Conservation (phyloP, 1,139 yeast genomes). For the Geotrichum klebahnii region DNA sequence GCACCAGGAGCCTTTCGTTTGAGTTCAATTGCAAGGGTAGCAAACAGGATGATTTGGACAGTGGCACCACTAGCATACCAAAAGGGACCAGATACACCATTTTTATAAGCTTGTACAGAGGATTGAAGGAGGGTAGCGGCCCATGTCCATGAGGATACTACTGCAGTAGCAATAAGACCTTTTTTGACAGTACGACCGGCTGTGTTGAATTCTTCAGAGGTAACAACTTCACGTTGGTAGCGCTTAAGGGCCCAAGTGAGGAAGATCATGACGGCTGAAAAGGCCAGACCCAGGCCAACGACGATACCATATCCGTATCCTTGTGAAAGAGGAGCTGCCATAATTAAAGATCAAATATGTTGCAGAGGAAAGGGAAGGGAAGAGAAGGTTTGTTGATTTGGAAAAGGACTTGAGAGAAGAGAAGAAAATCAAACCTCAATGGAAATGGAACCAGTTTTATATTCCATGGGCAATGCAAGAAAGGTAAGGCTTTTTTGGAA, state of each 20-base stretch:
- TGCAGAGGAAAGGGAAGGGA: too few species aligned
- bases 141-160: conserved; percentile 93
- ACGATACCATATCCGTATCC: conserved; percentile 93
- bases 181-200: conserved; percentile 81
- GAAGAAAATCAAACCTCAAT: too few species aligned
- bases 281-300: conserved; percentile 79
- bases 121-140: conserved; percentile 78
- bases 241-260: conserved; percentile 67
- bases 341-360: neutral
- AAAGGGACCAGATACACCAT: conserved; percentile 73
- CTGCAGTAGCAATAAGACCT: conserved; percentile 79
- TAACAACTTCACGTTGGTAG: conserved; percentile 74
- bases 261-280: conserved; percentile 72
- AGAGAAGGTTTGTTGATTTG: neutral
- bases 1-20: conserved; percentile 71
- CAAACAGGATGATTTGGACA: conserved; percentile 68
- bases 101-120: conserved; percentile 69
- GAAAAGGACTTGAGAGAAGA: neutral
- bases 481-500: conserved; percentile 28
- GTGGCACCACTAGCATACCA: conserved; percentile 75
- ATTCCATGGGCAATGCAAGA: too few species aligned
- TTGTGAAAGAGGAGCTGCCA: conserved; percentile 48
- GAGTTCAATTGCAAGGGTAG: conserved; percentile 68
- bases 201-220: conserved; percentile 85
- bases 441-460: too few species aligned